Evolutionary conservation across 140 eudicot genomes (phyloP), one percentile per base, ranked within the genome.

Genomic region (Cichorium intybus): DNA sequence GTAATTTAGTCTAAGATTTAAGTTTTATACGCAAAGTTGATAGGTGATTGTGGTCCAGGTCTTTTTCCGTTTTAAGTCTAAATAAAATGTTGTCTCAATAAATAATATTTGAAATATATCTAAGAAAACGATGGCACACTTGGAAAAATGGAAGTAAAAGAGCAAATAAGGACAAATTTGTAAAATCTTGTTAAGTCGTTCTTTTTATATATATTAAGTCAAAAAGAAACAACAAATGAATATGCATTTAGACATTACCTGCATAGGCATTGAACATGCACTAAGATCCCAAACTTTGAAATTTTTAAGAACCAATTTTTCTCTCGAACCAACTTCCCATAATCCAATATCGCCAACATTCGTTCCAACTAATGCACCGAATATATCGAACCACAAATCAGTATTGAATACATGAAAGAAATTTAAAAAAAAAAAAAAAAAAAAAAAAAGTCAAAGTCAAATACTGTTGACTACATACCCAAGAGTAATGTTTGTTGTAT

Each of bases 281-380:
- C 79, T 71, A 23, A 81, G 74, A 53, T 83, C 84, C 95, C 88
- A 71, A 34, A 83, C 76, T 74, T 69, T 79, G 68, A 86, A 89
- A 54, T 79, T 82, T 59, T 75, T 79, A 39, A 51, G 65, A 68
- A 80, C 78, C 70, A 89, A 26, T 69, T 76, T 83, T 48, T 81
- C 79, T 60, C 87, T 48, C 29, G 83, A 81, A 62, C 85, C 75
- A 55, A 90, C 79, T 66, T 86, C 87, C 95, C 95, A 86, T 64
- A 90, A 72, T 62, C 83, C 90, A 73, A 86, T 68, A 23, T 77
- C 90, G 2, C 97, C 97, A 28, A 75, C 81, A 45, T 69, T 81
- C 35, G 85, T 84, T 72, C 97, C 97, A 71, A 90, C 97, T 87
- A 74, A 24, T 8, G 20, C 61, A 80, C 35, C 24, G 8, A 14